These are phyloP conservation scores for Tolypocladium tropicale DNA, from an alignment of 2,329 filamentous ascomycete species.

Conservation along the genomic window DNA sequence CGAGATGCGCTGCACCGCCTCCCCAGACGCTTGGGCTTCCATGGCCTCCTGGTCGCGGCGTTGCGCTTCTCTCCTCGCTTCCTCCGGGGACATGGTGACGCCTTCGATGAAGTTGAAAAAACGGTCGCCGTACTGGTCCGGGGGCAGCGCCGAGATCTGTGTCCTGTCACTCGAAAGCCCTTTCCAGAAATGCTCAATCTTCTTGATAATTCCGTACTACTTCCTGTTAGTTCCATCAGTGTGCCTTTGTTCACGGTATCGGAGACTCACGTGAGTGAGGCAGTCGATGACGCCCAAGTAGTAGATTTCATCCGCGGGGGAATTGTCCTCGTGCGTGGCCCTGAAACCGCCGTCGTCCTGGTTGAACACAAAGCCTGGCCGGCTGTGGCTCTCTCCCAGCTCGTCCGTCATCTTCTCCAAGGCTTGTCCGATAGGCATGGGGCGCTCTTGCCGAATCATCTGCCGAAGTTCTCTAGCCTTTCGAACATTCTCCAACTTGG, in stretches of 20 bases:
- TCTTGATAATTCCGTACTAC: slow-evolving; percentile 89
- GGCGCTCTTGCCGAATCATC: slow-evolving; percentile 86
- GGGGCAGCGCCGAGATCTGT: slow-evolving; percentile 87
- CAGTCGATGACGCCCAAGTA: slow-evolving; percentile 98
- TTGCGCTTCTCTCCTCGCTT: slow-evolving; percentile 57
- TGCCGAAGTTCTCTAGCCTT: slow-evolving; percentile 87
- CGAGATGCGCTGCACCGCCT: slow-evolving; percentile 28
- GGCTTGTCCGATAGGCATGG: slow-evolving; percentile 81
- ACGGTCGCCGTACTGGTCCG: slow-evolving; percentile 82
- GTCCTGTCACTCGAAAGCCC: slow-evolving; percentile 72
- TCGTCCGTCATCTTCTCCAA: slow-evolving; percentile 84
- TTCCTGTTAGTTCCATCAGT: slow-evolving; percentile 14
- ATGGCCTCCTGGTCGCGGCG: slow-evolving; percentile 51
- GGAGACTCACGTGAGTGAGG: slow-evolving; percentile 73
- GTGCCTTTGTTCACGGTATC: slow-evolving; percentile 1
- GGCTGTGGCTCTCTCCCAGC: slow-evolving; percentile 63
- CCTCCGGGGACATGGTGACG: slow-evolving; percentile 83
- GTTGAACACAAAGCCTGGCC: slow-evolving; percentile 72
- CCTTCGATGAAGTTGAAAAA: slow-evolving; percentile 88
- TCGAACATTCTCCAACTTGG: slow-evolving; percentile 80
- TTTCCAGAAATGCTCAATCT: slow-evolving; percentile 95
- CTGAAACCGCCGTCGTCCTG: slow-evolving; percentile 87
- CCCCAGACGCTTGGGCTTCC: slow-evolving; percentile 20
- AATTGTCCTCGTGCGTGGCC: slow-evolving; percentile 84
- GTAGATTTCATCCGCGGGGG: slow-evolving; percentile 83